Conservation (phyloP, 2,329 filamentous ascomycete genomes). For the Dothideomycetes sp. region DNA sequence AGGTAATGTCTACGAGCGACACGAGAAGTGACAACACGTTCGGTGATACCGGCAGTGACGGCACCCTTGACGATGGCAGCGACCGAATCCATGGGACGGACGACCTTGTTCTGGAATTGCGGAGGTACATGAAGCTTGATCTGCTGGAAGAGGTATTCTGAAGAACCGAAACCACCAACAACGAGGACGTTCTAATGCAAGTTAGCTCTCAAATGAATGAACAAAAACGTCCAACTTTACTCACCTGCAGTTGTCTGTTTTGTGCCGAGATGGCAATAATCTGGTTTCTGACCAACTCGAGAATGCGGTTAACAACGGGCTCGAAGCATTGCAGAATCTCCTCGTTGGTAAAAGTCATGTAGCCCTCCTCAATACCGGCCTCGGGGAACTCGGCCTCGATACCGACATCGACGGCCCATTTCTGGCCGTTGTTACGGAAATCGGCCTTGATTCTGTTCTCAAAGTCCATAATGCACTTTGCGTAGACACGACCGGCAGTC, state of each 20-base stretch:
- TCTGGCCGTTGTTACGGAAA: constrained; percentile 97
- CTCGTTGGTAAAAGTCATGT: constrained; percentile 99
- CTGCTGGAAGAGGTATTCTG: constrained; percentile 98
- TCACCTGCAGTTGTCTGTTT: constrained; percentile 75
- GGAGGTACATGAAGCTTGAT: constrained; percentile 98
- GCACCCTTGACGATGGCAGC: constrained; percentile 98
- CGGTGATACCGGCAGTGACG: constrained; percentile 94
- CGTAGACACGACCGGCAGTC: constrained; percentile 95
- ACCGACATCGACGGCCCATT: constrained; percentile 97
- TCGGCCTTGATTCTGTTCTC: constrained; percentile 99
- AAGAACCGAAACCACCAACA: constrained; percentile 95
- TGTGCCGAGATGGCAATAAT: constrained; percentile 98
- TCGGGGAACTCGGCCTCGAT: constrained; percentile 98
- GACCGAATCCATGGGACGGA: constrained; percentile 97
- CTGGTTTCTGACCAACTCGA: constrained; percentile 93
- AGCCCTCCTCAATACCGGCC: constrained; percentile 94
- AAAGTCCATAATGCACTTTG: constrained; percentile 99
- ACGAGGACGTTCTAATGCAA: constrained; percentile 70
- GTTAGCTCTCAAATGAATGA: constrained; percentile 21
- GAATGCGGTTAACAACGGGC: constrained; percentile 91
- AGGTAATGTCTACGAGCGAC: constrained; percentile 96
- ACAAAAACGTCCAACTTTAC: constrained; percentile 16
- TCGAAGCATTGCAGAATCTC: constrained; percentile 99
- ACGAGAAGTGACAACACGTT: constrained; percentile 92
- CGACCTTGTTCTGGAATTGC: constrained; percentile 96